These are phyloP conservation scores for Acacia melanoxylon DNA, from an alignment of 306 rosid species.

Conservation along the genomic window DNA sequence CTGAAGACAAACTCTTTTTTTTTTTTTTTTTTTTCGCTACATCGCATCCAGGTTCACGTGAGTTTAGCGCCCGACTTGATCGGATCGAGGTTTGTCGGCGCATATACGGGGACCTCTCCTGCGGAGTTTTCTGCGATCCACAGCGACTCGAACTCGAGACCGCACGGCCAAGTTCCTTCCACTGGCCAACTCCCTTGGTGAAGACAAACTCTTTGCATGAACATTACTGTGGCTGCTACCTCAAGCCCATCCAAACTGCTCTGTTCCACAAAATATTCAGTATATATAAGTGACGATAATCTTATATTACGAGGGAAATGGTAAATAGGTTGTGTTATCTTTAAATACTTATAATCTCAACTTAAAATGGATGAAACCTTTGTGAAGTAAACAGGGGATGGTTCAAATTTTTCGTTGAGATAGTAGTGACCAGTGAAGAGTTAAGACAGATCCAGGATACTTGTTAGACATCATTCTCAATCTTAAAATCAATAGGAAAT, in stretches of 20 bases:
- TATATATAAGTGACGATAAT: background rate
- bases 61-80: no score
- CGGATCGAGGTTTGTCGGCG: no score
- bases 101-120: no score
- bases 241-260: background rate
- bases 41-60: no score
- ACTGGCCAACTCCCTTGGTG: no score
- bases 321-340: background rate
- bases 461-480: constrained; percentile 44
- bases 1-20: no score
- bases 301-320: background rate
- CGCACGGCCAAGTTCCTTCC: no score
- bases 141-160: no score
- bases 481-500: constrained; percentile 43
- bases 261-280: constrained; percentile 6
- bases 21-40: no score
- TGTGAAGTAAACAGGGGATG: background rate
- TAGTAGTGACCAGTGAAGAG: background rate
- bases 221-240: background rate
- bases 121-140: no score
- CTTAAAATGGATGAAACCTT: background rate
- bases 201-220: background rate
- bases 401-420: background rate
- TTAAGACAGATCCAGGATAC: constrained; percentile 21
- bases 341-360: background rate